Base-by-base conservation (phyloP, 345 rosid species). In the Draba incana region DNA sequence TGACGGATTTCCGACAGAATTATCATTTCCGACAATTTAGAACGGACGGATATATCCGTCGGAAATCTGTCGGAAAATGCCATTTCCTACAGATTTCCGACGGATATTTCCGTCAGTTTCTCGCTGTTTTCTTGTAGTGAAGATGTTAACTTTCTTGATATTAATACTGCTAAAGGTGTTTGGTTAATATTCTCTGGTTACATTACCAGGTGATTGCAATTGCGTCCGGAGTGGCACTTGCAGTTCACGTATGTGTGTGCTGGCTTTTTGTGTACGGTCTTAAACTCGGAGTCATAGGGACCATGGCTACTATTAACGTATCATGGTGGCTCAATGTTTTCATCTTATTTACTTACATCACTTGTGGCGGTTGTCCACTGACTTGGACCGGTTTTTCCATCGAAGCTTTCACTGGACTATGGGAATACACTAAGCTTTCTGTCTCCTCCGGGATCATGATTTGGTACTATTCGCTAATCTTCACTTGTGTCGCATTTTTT, bases 401-500 rank as follows among this genome's bases (percentile, higher is more conserved):
- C 15, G 84, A 87, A 71, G 86, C 98, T 8, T 88, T 92, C 55
- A 72, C 82, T 43, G 88, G 88, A 5, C 88, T 88, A 10, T 84
- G 93, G 93, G 87, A 88, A 35, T 88, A 86, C 53, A 37, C 75
- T 31, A 88, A 85, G 62, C 89, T 91, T 53, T 88, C 97, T 13
- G 75, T 82, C 16, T 86, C 96, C 11, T 88, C 97, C n/a, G 97
- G 96, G 0, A 72, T 87, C 75, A 88, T 87, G 96, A 80, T 91
- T 6, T 88, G 92, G 97, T 91, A 70, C 33, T 13, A 30, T 37
- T 64, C 42, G 13, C 4, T 31, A 6, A 20, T 44, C 38, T 3
- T 25, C 51, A 43, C 20, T 43, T 2, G 1, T 15, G 6, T 10
- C 25, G 1, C 7, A 8, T 30, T 4, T 37, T 38, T 37, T 38